Evolutionary conservation across 495 filamentous ascomycete species (phyloP).

Genomic region (Annulohypoxylon moriforme): DNA sequence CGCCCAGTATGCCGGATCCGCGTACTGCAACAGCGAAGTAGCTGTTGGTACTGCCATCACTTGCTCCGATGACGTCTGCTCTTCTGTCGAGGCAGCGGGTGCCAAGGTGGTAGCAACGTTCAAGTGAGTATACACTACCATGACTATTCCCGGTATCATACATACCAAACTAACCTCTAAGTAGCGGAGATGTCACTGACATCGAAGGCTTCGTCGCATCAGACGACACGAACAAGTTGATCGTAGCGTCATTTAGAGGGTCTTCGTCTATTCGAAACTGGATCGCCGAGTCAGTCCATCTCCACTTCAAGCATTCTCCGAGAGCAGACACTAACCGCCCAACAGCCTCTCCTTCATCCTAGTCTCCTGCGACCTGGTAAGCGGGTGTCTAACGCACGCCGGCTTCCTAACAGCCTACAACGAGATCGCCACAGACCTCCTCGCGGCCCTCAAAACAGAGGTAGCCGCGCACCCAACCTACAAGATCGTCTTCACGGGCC

Average conservation of each 20-base stretch:
- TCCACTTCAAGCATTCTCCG: not conserved
- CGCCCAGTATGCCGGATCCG: slow-evolving; percentile 75
- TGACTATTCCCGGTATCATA: not conserved
- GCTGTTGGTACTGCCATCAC: slow-evolving; percentile 61
- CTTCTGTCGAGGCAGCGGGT: slow-evolving; percentile 66
- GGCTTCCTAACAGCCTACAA: slow-evolving; percentile 55
- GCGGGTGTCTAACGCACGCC: slow-evolving; percentile 51
- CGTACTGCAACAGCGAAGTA: slow-evolving; percentile 72
- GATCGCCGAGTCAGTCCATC: slow-evolving; percentile 68
- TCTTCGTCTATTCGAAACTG: slow-evolving; percentile 71
- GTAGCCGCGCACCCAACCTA: slow-evolving; percentile 59
- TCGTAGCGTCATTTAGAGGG: slow-evolving; percentile 79
- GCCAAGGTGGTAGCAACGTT: slow-evolving; percentile 69
- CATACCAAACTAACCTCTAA: slow-evolving; percentile 2
- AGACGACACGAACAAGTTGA: slow-evolving; percentile 69
- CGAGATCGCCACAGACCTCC: slow-evolving; percentile 45
- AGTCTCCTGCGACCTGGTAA: slow-evolving; percentile 47
- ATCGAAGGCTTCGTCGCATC: slow-evolving; percentile 75
- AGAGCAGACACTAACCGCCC: slow-evolving; percentile 26
- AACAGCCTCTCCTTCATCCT: slow-evolving; percentile 49
- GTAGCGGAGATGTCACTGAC: slow-evolving; percentile 66
- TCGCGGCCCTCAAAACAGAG: slow-evolving; percentile 45
- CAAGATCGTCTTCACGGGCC: slow-evolving; percentile 69
- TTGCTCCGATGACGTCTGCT: slow-evolving; percentile 71
- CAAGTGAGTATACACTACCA: slow-evolving; percentile 57